Base-by-base conservation (phyloP, 1,284 basidiomycete genomes). In the Ceratobasidium theobromae region DNA sequence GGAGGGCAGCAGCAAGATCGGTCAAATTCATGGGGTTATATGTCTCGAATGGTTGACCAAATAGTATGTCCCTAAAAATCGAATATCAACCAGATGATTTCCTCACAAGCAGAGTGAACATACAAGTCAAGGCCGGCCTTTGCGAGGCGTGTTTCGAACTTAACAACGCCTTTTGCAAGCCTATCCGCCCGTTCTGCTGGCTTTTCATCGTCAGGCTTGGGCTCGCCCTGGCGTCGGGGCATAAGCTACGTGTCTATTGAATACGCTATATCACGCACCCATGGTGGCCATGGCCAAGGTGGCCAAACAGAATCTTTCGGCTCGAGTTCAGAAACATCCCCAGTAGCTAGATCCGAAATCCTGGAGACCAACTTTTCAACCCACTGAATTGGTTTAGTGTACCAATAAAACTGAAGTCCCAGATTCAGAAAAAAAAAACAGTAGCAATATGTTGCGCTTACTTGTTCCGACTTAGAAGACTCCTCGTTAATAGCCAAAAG, bases 271-370 rank as follows among this genome's bases (percentile, higher is more conserved):
- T 65, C 79, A 67, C 84, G 8, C 49, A 65, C 87, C 81, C 87
- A 86, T 21, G 87, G 86, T 72, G 92, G 92, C 91, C 91, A 94
- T 1, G 92, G 92, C 88, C 89, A 91, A 54, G 89, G 88, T 53
- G 89, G 67, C 67, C 68, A 68, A 38, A 67, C 60, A 33, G 62
- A 65, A 18, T 65, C 52, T 35, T 53, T 46, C 9, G 62, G 62
- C 23, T 53, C 49, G 18, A 40, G 51, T 18, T 65, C 62, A 6
- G 35, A 25, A 43, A 30, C 25, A 21, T 46, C 40, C 11, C 62
- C 62, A 12, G 52, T 48, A 27, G 62, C 51, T 11, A 65, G 33
- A 14, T 38, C 33, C 62, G 51, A 65, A 12, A 52, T 43, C 11
- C 21, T 52, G 8, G 46, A 58, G 16, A 53, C 32, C 6, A 57